Conservation (phyloP, 352 stramenopile species). For the Globisporangium spiculum region DNA sequence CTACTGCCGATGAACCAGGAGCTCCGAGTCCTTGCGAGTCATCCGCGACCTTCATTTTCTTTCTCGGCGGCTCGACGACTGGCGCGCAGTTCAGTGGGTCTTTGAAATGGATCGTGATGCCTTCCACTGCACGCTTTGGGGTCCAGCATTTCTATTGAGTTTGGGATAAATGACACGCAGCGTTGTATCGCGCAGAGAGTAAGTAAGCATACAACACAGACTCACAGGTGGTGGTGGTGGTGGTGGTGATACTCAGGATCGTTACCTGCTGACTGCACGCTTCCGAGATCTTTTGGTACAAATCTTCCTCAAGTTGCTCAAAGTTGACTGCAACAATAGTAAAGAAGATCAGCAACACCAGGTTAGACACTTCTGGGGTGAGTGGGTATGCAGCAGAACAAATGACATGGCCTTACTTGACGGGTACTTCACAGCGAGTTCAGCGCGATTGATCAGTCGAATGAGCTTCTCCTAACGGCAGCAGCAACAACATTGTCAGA, state of each 20-base stretch:
- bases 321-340: slow-evolving; percentile 56
- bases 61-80: slow-evolving; percentile 65
- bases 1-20: background rate
- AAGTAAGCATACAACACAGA: background rate
- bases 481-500: background rate
- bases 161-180: background rate
- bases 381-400: background rate
- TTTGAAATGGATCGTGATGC: slow-evolving; percentile 76
- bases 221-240: background rate
- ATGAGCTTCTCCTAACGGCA: slow-evolving; percentile 69
- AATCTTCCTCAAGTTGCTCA: slow-evolving; percentile 78
- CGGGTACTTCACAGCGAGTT: slow-evolving; percentile 79
- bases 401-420: slow-evolving; percentile 25
- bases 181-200: background rate
- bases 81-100: slow-evolving; percentile 69
- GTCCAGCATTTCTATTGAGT: slow-evolving; percentile 59
- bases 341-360: background rate
- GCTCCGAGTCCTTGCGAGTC: slow-evolving; percentile 18
- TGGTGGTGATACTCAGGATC: background rate
- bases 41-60: slow-evolving; percentile 54
- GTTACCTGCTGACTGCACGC: slow-evolving; percentile 57
- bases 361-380: background rate
- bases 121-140: slow-evolving; percentile 67
- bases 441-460: slow-evolving; percentile 79
- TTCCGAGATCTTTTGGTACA: slow-evolving; percentile 65